phyloP scores from a whole-genome alignment of 371 early-diverging fungal species.

The Actinomortierella ambigua region DNA sequence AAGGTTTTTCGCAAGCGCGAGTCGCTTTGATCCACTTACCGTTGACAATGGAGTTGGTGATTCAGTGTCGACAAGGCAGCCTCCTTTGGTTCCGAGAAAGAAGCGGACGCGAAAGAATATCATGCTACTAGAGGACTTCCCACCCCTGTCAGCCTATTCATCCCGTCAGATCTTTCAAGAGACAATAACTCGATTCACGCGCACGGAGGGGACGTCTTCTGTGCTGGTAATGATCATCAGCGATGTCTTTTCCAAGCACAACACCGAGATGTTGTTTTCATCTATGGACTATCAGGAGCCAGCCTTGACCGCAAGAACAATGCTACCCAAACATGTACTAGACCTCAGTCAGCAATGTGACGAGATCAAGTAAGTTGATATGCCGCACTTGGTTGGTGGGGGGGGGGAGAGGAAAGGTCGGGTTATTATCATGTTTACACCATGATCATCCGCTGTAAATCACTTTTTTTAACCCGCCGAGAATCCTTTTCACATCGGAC shows the following conservation, averaged over 20 bases:
- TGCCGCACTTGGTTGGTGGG: no score
- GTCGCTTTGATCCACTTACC: conserved; percentile 29
- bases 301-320: conserved; percentile 26
- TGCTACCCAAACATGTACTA: conserved; percentile 22
- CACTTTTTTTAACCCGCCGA: conserved; percentile 29
- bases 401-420: no score
- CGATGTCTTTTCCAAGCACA: conserved; percentile 48
- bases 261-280: conserved; percentile 33
- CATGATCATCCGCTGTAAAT: no score
- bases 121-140: conserved; percentile 65
- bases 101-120: conserved; percentile 35
- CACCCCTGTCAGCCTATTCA: conserved; percentile 47
- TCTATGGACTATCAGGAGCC: conserved; percentile 26
- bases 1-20: conserved; percentile 49
- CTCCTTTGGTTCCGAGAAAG: background rate
- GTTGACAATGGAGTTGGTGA: background rate
- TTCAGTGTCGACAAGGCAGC: background rate
- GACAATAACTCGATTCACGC: conserved; percentile 33
- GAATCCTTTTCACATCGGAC: conserved; percentile 10
- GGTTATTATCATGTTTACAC: no score
- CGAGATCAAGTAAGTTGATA: background rate
- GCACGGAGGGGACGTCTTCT: conserved; percentile 23
- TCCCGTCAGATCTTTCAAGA: conserved; percentile 51
- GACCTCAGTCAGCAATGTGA: conserved; percentile 4
- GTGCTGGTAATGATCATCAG: conserved; percentile 55